phyloP scores from a whole-genome alignment of 306 rosid species.

The Gillenia trifoliata region DNA sequence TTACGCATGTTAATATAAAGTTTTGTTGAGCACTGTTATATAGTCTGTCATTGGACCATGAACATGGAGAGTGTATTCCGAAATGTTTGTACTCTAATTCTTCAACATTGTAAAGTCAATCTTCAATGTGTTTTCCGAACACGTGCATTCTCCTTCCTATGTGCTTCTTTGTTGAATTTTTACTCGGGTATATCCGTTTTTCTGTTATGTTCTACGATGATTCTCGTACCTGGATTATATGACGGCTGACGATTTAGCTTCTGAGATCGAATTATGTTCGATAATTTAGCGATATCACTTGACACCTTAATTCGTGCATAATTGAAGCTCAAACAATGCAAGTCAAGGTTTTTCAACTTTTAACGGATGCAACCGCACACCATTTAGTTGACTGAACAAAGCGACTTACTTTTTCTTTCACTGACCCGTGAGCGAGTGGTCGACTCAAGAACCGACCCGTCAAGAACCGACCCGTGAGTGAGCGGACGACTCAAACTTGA shows the following conservation, averaged over 20 bases:
- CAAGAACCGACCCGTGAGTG: too few relatives aligned
- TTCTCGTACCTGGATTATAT: neutral
- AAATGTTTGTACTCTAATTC: neutral
- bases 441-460: too few relatives aligned
- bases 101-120: neutral
- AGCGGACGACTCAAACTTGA: neutral
- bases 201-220: neutral
- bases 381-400: neutral
- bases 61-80: neutral
- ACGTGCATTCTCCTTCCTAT: neutral
- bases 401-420: neutral
- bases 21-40: neutral
- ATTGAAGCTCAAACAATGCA: neutral
- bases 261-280: neutral
- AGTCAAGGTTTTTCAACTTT: neutral
- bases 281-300: neutral
- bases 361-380: neutral
- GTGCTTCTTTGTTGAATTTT: neutral
- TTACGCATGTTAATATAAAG: conserved; percentile 4
- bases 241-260: neutral
- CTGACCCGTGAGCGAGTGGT: neutral
- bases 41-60: neutral
- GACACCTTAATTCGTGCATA: neutral
- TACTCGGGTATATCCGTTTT: neutral
- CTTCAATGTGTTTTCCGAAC: neutral